phyloP scores from a whole-genome alignment of 2,329 filamentous ascomycete species.

The Orbilia ellipsospora region DNA sequence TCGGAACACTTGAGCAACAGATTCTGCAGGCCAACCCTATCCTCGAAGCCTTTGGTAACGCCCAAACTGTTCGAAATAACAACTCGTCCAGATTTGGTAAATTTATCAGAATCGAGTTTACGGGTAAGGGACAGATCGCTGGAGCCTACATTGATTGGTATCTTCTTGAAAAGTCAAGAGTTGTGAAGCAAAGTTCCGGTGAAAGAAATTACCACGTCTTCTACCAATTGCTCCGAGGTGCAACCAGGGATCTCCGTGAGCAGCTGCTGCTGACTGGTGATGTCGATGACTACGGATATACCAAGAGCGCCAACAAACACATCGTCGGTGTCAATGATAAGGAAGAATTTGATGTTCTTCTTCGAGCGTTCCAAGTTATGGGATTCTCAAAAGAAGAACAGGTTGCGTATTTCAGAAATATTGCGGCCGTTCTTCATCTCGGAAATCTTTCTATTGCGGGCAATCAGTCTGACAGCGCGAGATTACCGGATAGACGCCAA shows the following conservation, averaged over 20 bases:
- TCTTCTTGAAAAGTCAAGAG: slow-evolving; percentile 95
- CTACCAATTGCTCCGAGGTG: slow-evolving; percentile 91
- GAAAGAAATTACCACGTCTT: slow-evolving; percentile 98
- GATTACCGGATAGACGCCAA: slow-evolving; percentile 78
- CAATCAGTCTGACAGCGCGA: slow-evolving; percentile 79
- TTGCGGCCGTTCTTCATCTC: slow-evolving; percentile 90
- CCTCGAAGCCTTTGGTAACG: slow-evolving; percentile 96
- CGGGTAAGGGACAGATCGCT: slow-evolving; percentile 84
- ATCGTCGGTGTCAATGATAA: slow-evolving; percentile 90
- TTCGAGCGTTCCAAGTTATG: slow-evolving; percentile 96
- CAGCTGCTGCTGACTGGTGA: slow-evolving; percentile 80
- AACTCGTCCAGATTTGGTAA: slow-evolving; percentile 99
- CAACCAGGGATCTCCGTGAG: slow-evolving; percentile 76
- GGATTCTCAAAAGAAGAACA: slow-evolving; percentile 89
- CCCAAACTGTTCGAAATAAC: slow-evolving; percentile 96
- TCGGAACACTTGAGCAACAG: slow-evolving; percentile 92
- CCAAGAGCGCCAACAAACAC: slow-evolving; percentile 86
- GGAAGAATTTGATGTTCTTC: slow-evolving; percentile 87
- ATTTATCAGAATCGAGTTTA: slow-evolving; percentile 98
- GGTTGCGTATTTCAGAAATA: slow-evolving; percentile 80
- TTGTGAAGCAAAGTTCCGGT: slow-evolving; percentile 84
- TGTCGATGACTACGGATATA: slow-evolving; percentile 91
- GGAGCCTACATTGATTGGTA: slow-evolving; percentile 99
- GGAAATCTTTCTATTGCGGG: slow-evolving; percentile 85
- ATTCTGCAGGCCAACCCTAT: slow-evolving; percentile 97